Conservation (phyloP, 768 basidiomycete genomes). For the Amanita molliuscula region DNA sequence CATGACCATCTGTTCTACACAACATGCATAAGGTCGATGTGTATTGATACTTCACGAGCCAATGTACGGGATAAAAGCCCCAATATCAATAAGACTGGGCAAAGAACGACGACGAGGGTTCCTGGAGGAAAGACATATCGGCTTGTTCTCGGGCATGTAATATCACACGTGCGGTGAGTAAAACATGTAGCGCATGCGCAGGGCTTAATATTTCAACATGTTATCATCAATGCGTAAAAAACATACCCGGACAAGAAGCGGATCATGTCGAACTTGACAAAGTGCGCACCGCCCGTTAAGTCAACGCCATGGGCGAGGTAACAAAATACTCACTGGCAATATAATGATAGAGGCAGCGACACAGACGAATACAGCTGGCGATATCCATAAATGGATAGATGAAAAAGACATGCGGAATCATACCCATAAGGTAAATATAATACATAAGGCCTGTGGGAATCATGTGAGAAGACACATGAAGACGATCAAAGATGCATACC, state of each 20-base stretch:
- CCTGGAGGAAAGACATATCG: neutral
- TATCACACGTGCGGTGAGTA: slow-evolving; percentile 4
- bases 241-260: slow-evolving; percentile 2
- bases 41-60: neutral
- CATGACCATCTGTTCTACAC: too few relatives aligned
- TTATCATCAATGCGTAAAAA: neutral
- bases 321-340: neutral
- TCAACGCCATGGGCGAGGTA: too few relatives aligned
- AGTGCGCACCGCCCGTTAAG: neutral
- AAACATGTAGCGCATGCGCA: neutral
- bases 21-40: too few relatives aligned
- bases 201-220: neutral
- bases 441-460: slow-evolving; percentile 1
- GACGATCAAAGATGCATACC: neutral
- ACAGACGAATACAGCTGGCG: neutral
- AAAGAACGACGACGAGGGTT: neutral
- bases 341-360: neutral
- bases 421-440: slow-evolving; percentile 6
- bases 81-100: neutral
- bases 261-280: neutral
- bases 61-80: neutral
- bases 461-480: neutral
- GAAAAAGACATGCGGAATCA: neutral
- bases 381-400: neutral
- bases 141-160: slow-evolving; percentile 5